Base-by-base conservation (phyloP, 495 filamentous ascomycete species). In the Usnea hakonensis region DNA sequence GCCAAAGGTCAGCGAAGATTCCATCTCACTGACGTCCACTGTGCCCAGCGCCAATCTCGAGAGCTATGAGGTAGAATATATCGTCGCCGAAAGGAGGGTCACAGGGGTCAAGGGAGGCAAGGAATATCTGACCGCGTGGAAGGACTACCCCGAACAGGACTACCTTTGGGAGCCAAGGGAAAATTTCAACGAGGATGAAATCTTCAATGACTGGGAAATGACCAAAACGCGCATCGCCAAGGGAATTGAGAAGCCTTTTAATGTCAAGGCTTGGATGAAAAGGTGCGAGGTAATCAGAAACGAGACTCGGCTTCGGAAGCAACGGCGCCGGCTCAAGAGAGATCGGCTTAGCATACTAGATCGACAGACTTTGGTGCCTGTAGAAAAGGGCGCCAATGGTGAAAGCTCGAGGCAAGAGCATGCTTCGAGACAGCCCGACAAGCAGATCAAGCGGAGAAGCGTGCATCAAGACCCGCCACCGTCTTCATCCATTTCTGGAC, bases 51-150 rank as follows among this genome's bases (percentile, higher is more conserved):
- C 61, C 14, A 35, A 67, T 37, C 41, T n/a, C 32, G 69, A 73
- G 0, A 73, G 75, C 56, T 82, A 80, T 57, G 71, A 74, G 8
- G 72, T 83, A 4, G 78, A 80, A 54, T 66, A 66, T 4, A 74
- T 81, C 44, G 69, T 78, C 7, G 81, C 81, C 13, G 82, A 90
- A 66, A 70, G 74, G 13, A 64, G 41, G 3, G n/a, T 70, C 0
- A 74, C 82, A 9, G 74, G 41, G 3, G n/a, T 70, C 0, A 74
- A 82, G 10, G 74, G 70, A 11, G 65, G 70, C 28, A 73, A 65
- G 62, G 63, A 70, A 30, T 91, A 86, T 67, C 76, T 91, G 3
- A 79, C 90, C 37, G 78, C 81, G 63, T 92, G 89, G 89, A 76
- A 76, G 30, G 79, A 75, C n/a, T 91, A 88, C 62, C 72, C 76